A percentile compares a stretch with the other conserved stretches of the same genome.
Conservation (phyloP, 768 basidiomycete genomes). For the Suillus luteus region DNA sequence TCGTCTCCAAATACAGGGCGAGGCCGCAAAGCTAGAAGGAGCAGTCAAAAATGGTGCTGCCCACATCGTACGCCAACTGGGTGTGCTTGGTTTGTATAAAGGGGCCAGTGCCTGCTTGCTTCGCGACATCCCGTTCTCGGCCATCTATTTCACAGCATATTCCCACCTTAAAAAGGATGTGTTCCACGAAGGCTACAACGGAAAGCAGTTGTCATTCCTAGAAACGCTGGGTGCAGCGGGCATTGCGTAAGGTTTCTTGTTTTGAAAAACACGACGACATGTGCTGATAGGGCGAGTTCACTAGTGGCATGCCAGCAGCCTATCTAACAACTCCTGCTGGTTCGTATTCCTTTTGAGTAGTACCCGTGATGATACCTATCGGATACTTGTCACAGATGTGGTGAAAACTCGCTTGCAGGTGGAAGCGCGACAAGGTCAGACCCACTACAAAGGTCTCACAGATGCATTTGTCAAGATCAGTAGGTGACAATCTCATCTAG, state of each 20-base stretch:
- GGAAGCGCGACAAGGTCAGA: slow-evolving; percentile 89
- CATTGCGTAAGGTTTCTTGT: slow-evolving; percentile 61
- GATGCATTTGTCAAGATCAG: slow-evolving; percentile 94
- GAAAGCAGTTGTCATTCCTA: slow-evolving; percentile 87
- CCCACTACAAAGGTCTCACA: slow-evolving; percentile 83
- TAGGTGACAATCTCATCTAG: slow-evolving; percentile 39
- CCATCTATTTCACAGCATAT: slow-evolving; percentile 89
- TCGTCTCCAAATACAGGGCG: slow-evolving; percentile 92
- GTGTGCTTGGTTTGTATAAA: slow-evolving; percentile 89
- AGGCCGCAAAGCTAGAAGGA: slow-evolving; percentile 86
- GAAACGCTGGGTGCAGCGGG: slow-evolving; percentile 86
- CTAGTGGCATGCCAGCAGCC: slow-evolving; percentile 96
- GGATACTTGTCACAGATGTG: slow-evolving; percentile 61
- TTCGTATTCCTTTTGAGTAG: slow-evolving; percentile 34
- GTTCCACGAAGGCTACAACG: slow-evolving; percentile 94
- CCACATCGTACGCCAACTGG: slow-evolving; percentile 92
- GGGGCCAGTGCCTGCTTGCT: slow-evolving; percentile 92
- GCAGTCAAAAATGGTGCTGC: slow-evolving; percentile 80
- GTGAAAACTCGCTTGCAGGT: slow-evolving; percentile 97
- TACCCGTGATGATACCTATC: slow-evolving; percentile 19
- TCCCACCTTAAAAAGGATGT: slow-evolving; percentile 90
- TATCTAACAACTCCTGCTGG: slow-evolving; percentile 92
- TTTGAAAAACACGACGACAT: slow-evolving; percentile 19
- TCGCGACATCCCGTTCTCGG: slow-evolving; percentile 97
- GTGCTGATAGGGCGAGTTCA: slow-evolving; percentile 31